Evolutionary conservation across 345 rosid genomes (phyloP).

Genomic region (Linum lewisii): DNA sequence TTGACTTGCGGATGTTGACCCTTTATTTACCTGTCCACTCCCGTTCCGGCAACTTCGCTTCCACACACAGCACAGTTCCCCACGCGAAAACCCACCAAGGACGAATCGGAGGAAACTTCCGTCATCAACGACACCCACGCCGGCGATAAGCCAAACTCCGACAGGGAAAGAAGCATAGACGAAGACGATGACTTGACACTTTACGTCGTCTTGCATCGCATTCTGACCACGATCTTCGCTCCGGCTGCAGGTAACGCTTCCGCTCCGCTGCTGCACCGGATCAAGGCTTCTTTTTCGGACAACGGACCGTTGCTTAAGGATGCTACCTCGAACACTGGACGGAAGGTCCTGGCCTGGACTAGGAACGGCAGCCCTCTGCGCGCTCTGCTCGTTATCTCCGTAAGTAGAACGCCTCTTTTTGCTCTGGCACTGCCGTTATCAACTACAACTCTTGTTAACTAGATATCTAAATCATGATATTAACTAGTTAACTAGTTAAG

Average conservation of each 20-base stretch:
- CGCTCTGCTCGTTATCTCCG: conserved; percentile 67
- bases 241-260: conserved; percentile 23
- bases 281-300: conserved; percentile 35
- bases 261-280: conserved; percentile 43
- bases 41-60: too few species aligned
- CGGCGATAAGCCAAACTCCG: not conserved
- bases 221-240: conserved; percentile 5
- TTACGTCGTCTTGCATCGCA: conserved; percentile 34
- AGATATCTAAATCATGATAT: too few species aligned
- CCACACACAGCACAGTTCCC: not conserved
- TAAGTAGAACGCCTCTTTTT: conserved; percentile 25
- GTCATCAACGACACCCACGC: not conserved
- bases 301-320: conserved; percentile 42
- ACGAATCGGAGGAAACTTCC: not conserved
- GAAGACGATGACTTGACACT: conserved; percentile 20
- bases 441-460: too few species aligned
- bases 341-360: conserved; percentile 51
- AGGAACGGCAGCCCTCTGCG: conserved; percentile 76
- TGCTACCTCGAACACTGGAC: conserved; percentile 43
- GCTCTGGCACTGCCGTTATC: too few species aligned
- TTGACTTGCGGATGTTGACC: too few species aligned
- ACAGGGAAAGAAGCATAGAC: not conserved
- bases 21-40: too few species aligned
- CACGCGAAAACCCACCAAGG: not conserved
- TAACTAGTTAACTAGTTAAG: too few species aligned